Evolutionary conservation across 345 rosid species (phyloP).

Genomic region (Dipteronia sinensis): DNA sequence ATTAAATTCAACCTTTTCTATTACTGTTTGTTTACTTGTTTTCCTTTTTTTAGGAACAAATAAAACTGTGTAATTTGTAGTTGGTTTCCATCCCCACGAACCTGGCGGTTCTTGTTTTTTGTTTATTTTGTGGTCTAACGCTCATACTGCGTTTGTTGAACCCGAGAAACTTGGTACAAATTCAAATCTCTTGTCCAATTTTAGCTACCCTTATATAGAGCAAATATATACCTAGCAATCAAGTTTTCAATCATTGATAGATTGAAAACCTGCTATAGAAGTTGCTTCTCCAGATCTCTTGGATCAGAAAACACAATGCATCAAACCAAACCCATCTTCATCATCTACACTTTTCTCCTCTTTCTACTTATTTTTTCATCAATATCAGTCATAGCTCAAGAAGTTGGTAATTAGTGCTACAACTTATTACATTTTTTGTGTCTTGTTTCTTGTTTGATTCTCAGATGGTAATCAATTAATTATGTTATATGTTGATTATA

Average conservation of each 20-base stretch:
- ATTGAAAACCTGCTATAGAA: background rate
- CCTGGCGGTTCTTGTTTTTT: too few relatives aligned
- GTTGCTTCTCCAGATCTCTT: background rate
- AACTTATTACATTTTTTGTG: too few relatives aligned
- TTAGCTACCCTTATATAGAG: background rate
- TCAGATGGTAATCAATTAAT: background rate
- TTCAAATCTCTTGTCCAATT: background rate
- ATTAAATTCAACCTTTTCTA: too few relatives aligned
- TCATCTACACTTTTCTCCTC: slow-evolving; percentile 4
- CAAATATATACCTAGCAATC: too few relatives aligned
- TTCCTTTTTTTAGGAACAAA: too few relatives aligned
- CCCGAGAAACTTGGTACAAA: background rate
- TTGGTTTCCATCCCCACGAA: too few relatives aligned
- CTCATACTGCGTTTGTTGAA: background rate
- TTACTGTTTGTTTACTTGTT: too few relatives aligned
- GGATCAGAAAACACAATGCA: slow-evolving; percentile 15
- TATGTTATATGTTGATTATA: too few relatives aligned
- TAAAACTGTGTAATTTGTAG: too few relatives aligned
- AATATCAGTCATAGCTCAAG: slow-evolving; percentile 6
- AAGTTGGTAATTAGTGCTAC: background rate
- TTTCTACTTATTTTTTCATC: slow-evolving; percentile 16
- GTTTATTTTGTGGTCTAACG: background rate
- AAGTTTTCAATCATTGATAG: too few relatives aligned
- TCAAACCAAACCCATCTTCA: slow-evolving; percentile 11
- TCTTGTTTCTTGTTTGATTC: background rate